Evolutionary conservation across 208 protist species (phyloP).

Genomic region (Trypanosoma lewisi): DNA sequence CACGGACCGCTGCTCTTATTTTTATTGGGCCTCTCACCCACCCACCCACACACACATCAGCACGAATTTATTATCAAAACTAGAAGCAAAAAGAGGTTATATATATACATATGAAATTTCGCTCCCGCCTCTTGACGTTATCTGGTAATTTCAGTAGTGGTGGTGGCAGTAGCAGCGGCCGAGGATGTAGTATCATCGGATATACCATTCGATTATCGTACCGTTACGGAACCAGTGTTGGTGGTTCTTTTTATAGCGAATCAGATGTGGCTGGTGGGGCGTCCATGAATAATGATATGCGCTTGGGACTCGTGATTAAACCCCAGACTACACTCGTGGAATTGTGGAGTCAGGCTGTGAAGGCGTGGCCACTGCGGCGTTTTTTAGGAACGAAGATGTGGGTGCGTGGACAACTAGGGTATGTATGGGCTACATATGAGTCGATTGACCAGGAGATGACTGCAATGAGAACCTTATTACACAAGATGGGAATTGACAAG

Average conservation of each 20-base stretch:
- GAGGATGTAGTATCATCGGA: conserved; percentile 4
- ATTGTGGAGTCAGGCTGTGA: conserved; percentile 83
- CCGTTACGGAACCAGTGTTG: conserved; percentile 71
- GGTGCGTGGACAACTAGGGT: conserved; percentile 81
- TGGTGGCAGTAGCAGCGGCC: neutral
- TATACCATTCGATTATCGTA: conserved; percentile 16
- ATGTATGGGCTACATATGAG: conserved; percentile 90
- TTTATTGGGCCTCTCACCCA: neutral
- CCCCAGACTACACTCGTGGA: conserved; percentile 87
- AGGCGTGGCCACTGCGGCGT: conserved; percentile 73
- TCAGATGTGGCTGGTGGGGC: conserved; percentile 60
- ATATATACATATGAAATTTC: conserved; percentile 13
- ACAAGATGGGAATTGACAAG: conserved; percentile 81
- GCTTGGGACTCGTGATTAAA: conserved; percentile 81
- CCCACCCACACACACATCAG: neutral
- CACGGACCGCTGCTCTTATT: neutral
- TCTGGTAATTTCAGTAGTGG: neutral
- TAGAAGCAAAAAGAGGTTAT: neutral
- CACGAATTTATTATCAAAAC: neutral
- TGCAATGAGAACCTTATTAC: conserved; percentile 76
- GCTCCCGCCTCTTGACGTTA: conserved; percentile 1
- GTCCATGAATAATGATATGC: conserved; percentile 72
- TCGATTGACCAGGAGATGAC: conserved; percentile 78
- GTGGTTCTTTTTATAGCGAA: conserved; percentile 76
- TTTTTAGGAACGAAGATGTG: conserved; percentile 90